Evolutionary conservation across 2,329 filamentous ascomycete genomes (phyloP).

Genomic region (Leptoxyphium fumago): DNA sequence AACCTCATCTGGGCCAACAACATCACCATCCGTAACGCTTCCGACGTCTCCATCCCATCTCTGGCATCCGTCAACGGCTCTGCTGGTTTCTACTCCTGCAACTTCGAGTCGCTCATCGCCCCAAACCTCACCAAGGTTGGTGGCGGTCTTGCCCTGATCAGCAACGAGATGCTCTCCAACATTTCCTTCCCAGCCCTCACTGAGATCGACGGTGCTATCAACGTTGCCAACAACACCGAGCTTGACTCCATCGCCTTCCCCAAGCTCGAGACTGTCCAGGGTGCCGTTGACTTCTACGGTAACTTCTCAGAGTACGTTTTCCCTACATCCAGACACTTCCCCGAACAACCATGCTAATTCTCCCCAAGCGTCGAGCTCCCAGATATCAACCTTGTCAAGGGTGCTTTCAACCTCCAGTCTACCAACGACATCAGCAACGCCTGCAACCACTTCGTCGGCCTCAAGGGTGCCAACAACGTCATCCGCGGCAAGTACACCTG

Average conservation of each 20-base stretch:
- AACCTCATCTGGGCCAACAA: conserved; percentile 66
- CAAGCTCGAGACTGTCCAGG: conserved; percentile 52
- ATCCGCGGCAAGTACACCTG: conserved; percentile 32
- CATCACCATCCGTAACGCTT: conserved; percentile 71
- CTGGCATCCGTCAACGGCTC: conserved; percentile 62
- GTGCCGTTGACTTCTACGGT: conserved; percentile 74
- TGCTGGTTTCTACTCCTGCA: conserved; percentile 72
- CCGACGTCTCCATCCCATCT: conserved; percentile 56
- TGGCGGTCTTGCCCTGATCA: conserved; percentile 41
- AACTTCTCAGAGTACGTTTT: conserved; percentile 63
- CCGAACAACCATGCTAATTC: conserved; percentile 10
- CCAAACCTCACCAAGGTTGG: conserved; percentile 58
- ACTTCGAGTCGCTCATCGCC: conserved; percentile 44
- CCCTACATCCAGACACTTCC: neutral
- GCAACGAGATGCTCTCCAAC: conserved; percentile 49
- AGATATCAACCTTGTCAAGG: conserved; percentile 29
- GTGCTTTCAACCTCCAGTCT: conserved; percentile 37
- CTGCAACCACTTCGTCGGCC: conserved; percentile 27
- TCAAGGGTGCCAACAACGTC: conserved; percentile 24
- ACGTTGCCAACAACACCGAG: conserved; percentile 79
- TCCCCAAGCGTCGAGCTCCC: conserved; percentile 52
- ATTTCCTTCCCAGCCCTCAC: conserved; percentile 57
- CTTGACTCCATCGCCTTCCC: conserved; percentile 53
- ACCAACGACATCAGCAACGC: conserved; percentile 24
- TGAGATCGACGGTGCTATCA: conserved; percentile 61